These are phyloP conservation scores for Beverwykella pulmonaria DNA, from an alignment of 495 filamentous ascomycete species.

Conservation along the genomic window DNA sequence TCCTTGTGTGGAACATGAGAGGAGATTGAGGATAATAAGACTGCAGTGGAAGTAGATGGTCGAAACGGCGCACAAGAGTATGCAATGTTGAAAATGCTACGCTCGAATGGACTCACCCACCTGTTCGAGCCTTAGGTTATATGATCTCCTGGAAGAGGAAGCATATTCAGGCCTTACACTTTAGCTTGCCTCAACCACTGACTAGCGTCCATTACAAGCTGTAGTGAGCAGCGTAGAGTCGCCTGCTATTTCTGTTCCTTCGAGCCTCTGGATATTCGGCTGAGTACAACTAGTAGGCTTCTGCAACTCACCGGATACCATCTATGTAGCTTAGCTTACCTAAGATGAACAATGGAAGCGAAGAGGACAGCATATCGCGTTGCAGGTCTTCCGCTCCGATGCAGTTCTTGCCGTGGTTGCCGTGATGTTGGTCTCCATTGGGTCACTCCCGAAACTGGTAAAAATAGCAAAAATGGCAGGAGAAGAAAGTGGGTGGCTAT, in stretches of 20 bases:
- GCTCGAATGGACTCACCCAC: no score
- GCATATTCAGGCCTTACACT: no score
- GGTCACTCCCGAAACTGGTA: background rate
- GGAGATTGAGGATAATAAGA: background rate
- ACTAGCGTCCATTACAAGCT: no score
- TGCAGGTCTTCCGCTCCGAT: constrained; percentile 13
- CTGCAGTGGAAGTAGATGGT: no score
- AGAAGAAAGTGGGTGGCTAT: background rate
- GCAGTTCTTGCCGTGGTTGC: background rate
- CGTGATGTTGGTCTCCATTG: background rate
- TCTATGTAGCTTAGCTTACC: background rate
- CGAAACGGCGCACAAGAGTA: no score
- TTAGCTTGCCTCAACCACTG: no score
- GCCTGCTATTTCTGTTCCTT: background rate
- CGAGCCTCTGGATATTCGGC: background rate
- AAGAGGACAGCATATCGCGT: background rate
- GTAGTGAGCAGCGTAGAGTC: no score
- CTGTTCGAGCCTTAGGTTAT: no score
- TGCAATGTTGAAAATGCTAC: no score
- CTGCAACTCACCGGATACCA: background rate
- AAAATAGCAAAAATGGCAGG: background rate
- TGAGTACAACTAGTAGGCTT: background rate
- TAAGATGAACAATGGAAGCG: constrained; percentile 1
- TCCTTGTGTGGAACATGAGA: background rate
- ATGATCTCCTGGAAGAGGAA: no score